Percentiles rank a stretch among this genome's conserved stretches.
These are phyloP conservation scores for Skeletonema grethae DNA, from an alignment of 108 stramenopile genomes.

Conservation along the genomic window DNA sequence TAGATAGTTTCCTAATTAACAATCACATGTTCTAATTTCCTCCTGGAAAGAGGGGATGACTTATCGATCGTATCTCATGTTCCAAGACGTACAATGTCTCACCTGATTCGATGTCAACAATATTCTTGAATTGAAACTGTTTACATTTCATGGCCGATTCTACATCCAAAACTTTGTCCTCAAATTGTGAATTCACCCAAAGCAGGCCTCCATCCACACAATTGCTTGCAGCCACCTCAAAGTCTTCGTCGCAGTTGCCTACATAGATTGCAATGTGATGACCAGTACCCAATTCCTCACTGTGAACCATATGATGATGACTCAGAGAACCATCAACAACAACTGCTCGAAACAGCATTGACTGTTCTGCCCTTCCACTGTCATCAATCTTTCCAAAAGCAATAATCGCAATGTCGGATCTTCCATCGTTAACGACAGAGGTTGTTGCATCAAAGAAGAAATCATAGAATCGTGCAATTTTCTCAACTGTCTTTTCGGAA, in stretches of 20 bases:
- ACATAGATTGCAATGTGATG: constrained; percentile 63
- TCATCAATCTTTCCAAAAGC: constrained; percentile 54
- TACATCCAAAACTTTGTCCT: constrained; percentile 31
- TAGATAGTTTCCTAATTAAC: not conserved
- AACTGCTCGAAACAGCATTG: constrained; percentile 44
- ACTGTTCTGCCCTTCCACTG: constrained; percentile 48
- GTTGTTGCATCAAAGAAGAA: constrained; percentile 59
- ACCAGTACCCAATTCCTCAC: constrained; percentile 32
- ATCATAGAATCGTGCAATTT: constrained; percentile 60
- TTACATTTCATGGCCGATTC: constrained; percentile 37
- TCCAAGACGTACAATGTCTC: constrained; percentile 57
- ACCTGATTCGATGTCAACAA: constrained; percentile 60
- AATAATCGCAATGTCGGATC: constrained; percentile 41
- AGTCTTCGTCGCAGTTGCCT: constrained; percentile 40
- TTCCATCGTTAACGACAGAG: constrained; percentile 21
- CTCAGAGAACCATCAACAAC: constrained; percentile 10
- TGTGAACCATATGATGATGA: not conserved
- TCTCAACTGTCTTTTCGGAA: constrained; percentile 25
- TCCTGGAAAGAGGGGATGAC: constrained; percentile 52
- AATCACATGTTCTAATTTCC: not conserved
- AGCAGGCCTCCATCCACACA: constrained; percentile 36
- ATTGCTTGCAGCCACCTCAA: constrained; percentile 47
- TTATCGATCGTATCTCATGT: constrained; percentile 63
- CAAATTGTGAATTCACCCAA: constrained; percentile 60
- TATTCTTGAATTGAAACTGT: constrained; percentile 70